phyloP scores from a whole-genome alignment of 1,284 basidiomycete species.

The Ganoderma lingzhi region DNA sequence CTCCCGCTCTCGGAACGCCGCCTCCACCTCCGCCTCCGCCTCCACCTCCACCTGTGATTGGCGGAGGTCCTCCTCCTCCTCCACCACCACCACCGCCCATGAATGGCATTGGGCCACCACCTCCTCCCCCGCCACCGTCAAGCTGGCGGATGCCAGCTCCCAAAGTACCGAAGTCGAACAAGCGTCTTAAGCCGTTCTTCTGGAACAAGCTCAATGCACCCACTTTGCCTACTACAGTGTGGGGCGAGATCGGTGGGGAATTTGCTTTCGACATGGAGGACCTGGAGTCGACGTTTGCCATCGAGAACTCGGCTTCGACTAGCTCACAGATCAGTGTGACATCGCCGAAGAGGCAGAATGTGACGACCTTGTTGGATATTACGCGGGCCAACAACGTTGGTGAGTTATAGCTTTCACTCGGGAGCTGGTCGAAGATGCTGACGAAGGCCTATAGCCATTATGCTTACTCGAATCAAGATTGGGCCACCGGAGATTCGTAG shows the following conservation, averaged over 20 bases:
- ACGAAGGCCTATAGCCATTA: constrained; percentile 63
- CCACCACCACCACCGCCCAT: constrained; percentile 45
- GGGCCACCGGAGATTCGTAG: constrained; percentile 67
- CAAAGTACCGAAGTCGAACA: constrained; percentile 50
- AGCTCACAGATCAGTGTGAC: constrained; percentile 51
- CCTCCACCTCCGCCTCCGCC: constrained; percentile 38
- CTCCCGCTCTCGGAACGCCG: constrained; percentile 28
- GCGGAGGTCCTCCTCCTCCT: constrained; percentile 32
- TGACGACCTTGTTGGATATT: constrained; percentile 80
- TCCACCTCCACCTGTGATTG: constrained; percentile 28
- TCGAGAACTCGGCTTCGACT: constrained; percentile 58
- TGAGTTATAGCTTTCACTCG: constrained; percentile 36
- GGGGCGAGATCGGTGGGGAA: constrained; percentile 64
- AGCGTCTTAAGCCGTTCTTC: constrained; percentile 87
- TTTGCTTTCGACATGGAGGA: constrained; percentile 70
- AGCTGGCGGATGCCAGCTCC: constrained; percentile 44
- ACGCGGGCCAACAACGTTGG: constrained; percentile 88
- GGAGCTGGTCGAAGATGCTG: not conserved
- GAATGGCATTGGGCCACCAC: constrained; percentile 27
- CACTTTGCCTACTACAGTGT: constrained; percentile 65
- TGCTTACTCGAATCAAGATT: constrained; percentile 80
- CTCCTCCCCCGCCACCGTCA: constrained; percentile 47
- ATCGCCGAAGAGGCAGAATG: constrained; percentile 62
- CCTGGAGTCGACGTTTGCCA: constrained; percentile 76
- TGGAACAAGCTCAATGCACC: constrained; percentile 81